Conservation (phyloP, 768 basidiomycete species). For the Jaapia argillacea region DNA sequence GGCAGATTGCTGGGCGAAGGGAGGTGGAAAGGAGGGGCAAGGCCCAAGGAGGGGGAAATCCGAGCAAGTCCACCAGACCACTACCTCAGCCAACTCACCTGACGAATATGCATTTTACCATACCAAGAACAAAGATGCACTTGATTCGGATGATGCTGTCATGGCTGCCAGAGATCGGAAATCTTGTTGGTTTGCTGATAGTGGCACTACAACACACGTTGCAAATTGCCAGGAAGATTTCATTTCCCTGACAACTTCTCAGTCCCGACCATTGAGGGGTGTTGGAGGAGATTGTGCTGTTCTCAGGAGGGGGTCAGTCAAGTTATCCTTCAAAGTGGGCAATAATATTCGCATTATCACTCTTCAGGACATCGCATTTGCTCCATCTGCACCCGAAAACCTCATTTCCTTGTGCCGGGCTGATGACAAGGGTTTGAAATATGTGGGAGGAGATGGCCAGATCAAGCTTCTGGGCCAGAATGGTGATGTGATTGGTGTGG, state of each 20-base stretch:
- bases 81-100: not conserved
- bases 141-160: not conserved
- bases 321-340: not conserved
- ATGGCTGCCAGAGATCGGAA: too few relatives aligned
- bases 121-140: not conserved
- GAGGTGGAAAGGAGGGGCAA: conserved; percentile 28
- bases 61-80: not conserved
- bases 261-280: not conserved
- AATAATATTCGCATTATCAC: not conserved
- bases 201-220: not conserved
- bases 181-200: not conserved
- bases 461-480: not conserved
- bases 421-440: not conserved
- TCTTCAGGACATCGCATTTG: not conserved
- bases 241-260: not conserved
- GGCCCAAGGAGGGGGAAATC: conserved; percentile 12
- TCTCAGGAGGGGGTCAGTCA: not conserved
- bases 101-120: not conserved
- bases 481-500: not conserved
- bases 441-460: not conserved
- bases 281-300: not conserved
- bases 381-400: not conserved
- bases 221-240: not conserved
- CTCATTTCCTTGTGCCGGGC: not conserved
- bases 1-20: conserved; percentile 20